A percentile compares a stretch with the other conserved stretches of the same genome.
These are phyloP conservation scores for Mycena galopus DNA, from an alignment of 768 basidiomycete genomes.

Conservation along the genomic window DNA sequence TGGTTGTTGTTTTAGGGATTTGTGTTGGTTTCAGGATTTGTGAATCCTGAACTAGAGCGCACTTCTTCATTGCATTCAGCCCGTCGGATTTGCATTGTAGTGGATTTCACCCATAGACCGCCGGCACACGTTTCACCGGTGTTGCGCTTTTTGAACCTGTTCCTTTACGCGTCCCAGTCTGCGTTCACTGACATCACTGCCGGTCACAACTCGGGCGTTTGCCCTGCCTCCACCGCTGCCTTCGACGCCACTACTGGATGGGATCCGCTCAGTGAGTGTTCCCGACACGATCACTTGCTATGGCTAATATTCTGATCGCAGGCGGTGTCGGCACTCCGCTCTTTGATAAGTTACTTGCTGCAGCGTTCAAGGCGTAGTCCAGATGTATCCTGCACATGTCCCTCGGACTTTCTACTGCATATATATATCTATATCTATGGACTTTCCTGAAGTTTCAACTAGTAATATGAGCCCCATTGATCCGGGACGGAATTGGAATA, in stretches of 20 bases:
- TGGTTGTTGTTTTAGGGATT: no score
- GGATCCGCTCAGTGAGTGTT: slow-evolving; percentile 18
- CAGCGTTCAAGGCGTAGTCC: slow-evolving; percentile 10
- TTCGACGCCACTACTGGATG: no score
- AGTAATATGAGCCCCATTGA: slow-evolving; percentile 2
- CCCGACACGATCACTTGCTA: slow-evolving; percentile 6
- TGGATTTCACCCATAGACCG: no score
- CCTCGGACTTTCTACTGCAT: slow-evolving; percentile 3
- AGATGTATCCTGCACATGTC: slow-evolving; percentile 1
- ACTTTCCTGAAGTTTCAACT: background rate
- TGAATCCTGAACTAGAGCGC: no score
- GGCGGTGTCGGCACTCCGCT: slow-evolving; percentile 13
- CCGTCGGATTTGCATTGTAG: no score
- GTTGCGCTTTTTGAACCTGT: slow-evolving; percentile 48
- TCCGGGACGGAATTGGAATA: slow-evolving; percentile 1
- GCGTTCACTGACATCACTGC: slow-evolving; percentile 15
- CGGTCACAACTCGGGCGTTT: slow-evolving; percentile 19
- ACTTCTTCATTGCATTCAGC: no score
- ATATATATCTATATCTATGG: slow-evolving; percentile 2
- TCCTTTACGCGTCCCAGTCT: slow-evolving; percentile 12
- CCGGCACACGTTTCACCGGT: no score
- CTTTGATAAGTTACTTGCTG: slow-evolving; percentile 15
- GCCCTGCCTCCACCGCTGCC: background rate
- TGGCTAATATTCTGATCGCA: slow-evolving; percentile 10
- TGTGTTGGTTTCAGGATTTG: no score